Evolutionary conservation across 108 stramenopile species (phyloP), one percentile per base, ranked within the genome.

Genomic region (Bacterosira constricta): DNA sequence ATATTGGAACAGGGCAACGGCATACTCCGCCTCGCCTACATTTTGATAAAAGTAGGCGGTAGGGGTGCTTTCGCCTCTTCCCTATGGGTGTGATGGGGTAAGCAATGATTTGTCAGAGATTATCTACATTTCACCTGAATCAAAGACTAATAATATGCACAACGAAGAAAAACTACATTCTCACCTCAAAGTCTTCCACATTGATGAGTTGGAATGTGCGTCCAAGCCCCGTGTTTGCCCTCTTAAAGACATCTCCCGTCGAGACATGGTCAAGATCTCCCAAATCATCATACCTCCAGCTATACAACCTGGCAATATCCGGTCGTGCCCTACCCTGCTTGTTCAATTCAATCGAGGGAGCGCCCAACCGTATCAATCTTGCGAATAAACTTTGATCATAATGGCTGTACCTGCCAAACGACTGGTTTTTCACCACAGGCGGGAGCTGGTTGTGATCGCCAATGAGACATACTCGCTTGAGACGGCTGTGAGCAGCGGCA

Each of bases 401-500:
- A 45, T 88, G 85, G 78, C 89, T 90, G 79, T 83, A 94, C 70
- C 80, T 83, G 45, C 88, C 75, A 72, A 99, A 91, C 0, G 90
- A 82, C 44, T 77, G 66, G 66, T 97, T 92, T 77, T 96, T 88
- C 10, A 99, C 90, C 12, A 99, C 94, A 12, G 99, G 99, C 27
- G 99, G 97, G 0, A 99, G 90, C 80, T 99, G 99, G 65, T 97
- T 84, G 82, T 98, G 96, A 87, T 99, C 99, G 5, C 99, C 99
- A 49, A 99, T 89, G 34, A 99, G 85, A 41, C 93, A 93, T 13
- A 99, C 87, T 41, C 99, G 80, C 71, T 98, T 98, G 55, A 99
- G 86, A 20, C 97, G 90, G 18, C 87, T 88, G 26, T 69, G 45
- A 30, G 81, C 73, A 2, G 71, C 31, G 3, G 37, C 6, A 25